Base-by-base conservation (phyloP, 2,329 filamentous ascomycete genomes). In the Paraphaeosphaeria minitans region DNA sequence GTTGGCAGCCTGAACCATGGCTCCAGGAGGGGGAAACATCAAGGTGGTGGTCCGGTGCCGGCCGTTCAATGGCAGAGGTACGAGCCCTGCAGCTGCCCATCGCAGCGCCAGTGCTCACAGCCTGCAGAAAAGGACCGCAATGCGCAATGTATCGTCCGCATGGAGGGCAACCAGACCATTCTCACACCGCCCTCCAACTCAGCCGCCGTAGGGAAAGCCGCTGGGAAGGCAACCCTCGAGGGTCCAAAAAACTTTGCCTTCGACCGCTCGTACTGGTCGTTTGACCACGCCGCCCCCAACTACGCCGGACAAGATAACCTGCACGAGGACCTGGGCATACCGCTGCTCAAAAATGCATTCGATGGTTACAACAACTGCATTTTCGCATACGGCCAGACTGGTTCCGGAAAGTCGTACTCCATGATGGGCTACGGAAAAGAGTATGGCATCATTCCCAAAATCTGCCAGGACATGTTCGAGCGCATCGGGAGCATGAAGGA, bases 401-500 rank as follows among this genome's bases (percentile, higher is more conserved):
- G 95, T 67, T 98, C 95, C 0, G 95, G 95, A 79, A 99, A 99
- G 81, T 97, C 93, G 16, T 99, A 99, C 78, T 97, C 93, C 33
- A 99, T 99, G 94, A 99, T 99, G 95, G 95, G 95, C 50, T 99
- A 98, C 79, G 95, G 95, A 55, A 90, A 94, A 71, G 94, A 99
- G 73, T 86, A 93, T 58, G 95, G 95, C 77, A 95, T 99, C 64
- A 98, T 98, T 62, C 95, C 96, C 47, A 91, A 88, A 71, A 99
- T 99, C 80, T 99, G 95, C 77, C 91, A 95, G 80, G 90, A 97
- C 71, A 98, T 99, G 93, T 99, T 99, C 77, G 87, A 89, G 73
- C 85, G 94, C 64, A 99, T 99, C 73, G 81, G 81, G 27, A 80
- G 81, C 50, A 82, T 94, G 70, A 85, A 90, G 66, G 92, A 97